phyloP scores from a whole-genome alignment of 129 eudicot genomes.

The Heracleum sosnowskyi region DNA sequence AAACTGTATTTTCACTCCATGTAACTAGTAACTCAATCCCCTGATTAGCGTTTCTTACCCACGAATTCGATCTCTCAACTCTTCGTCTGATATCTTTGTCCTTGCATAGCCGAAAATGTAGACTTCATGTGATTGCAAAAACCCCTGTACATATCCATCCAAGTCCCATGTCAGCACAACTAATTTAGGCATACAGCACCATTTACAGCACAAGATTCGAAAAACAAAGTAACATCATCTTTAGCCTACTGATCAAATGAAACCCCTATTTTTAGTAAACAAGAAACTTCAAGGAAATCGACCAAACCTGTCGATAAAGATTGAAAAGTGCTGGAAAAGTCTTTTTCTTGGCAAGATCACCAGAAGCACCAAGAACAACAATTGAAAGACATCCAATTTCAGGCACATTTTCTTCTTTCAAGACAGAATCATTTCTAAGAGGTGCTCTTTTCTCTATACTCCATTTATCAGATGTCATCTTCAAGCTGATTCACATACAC shows the following conservation, averaged over 20 bases:
- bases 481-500: slow-evolving; percentile 7
- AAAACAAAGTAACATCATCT: background rate
- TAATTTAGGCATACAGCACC: background rate
- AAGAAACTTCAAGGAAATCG: background rate
- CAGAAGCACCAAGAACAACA: slow-evolving; percentile 97
- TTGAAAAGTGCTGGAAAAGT: slow-evolving; percentile 94
- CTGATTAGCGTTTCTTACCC: slow-evolving; percentile 44
- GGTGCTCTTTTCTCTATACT: slow-evolving; percentile 50
- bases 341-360: slow-evolving; percentile 99
- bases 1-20: background rate
- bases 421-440: slow-evolving; percentile 30
- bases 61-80: slow-evolving; percentile 76
- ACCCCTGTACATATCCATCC: slow-evolving; percentile 38
- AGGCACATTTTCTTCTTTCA: slow-evolving; percentile 32
- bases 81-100: slow-evolving; percentile 66
- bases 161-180: slow-evolving; percentile 11
- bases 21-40: background rate
- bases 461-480: slow-evolving; percentile 63
- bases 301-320: slow-evolving; percentile 74
- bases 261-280: background rate
- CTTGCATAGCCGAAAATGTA: slow-evolving; percentile 95
- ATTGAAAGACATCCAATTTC: slow-evolving; percentile 82
- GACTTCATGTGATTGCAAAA: slow-evolving; percentile 70
- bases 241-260: background rate
- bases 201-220: background rate